Percentiles rank a stretch among this genome's conserved stretches.
phyloP scores from a whole-genome alignment of 2,329 filamentous ascomycete genomes.

The Fusarium xyrophilum region DNA sequence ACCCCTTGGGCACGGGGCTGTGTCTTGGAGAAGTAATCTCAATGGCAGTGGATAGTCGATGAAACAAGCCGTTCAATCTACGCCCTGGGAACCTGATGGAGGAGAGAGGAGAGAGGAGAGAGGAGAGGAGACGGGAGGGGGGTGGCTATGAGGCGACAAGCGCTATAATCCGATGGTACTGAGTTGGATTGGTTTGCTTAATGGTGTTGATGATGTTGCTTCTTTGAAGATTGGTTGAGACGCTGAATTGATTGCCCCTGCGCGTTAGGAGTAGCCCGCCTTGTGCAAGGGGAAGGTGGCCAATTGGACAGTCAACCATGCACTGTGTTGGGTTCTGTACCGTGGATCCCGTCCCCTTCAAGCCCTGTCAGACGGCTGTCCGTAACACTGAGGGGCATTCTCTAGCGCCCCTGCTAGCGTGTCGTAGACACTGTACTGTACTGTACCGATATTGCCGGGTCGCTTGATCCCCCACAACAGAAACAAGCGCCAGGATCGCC shows the following conservation, averaged over 20 bases:
- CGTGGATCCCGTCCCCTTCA: background rate
- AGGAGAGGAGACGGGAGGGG: background rate
- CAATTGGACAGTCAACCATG: background rate
- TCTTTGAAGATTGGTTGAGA: slow-evolving; percentile 22
- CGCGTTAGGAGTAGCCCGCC: background rate
- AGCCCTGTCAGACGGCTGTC: background rate
- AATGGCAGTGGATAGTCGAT: background rate
- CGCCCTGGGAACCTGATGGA: background rate
- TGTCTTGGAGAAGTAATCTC: background rate
- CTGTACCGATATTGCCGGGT: slow-evolving; percentile 1
- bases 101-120: background rate
- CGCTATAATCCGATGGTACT: slow-evolving; percentile 2
- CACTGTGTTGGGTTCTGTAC: slow-evolving; percentile 11
- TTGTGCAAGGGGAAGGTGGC: slow-evolving; percentile 11
- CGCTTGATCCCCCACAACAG: slow-evolving; percentile 2
- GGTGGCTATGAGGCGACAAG: background rate
- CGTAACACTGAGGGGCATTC: background rate
- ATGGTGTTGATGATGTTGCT: slow-evolving; percentile 18
- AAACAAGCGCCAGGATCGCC: slow-evolving; percentile 15
- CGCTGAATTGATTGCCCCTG: slow-evolving; percentile 12
- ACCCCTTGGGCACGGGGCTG: slow-evolving; percentile 18
- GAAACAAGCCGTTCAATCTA: slow-evolving; percentile 11
- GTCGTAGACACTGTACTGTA: background rate
- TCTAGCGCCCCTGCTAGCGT: slow-evolving; percentile 6
- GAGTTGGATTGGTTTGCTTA: background rate